These are phyloP conservation scores for Termitomyces sp. DNA, from an alignment of 768 basidiomycete species.

Conservation along the genomic window DNA sequence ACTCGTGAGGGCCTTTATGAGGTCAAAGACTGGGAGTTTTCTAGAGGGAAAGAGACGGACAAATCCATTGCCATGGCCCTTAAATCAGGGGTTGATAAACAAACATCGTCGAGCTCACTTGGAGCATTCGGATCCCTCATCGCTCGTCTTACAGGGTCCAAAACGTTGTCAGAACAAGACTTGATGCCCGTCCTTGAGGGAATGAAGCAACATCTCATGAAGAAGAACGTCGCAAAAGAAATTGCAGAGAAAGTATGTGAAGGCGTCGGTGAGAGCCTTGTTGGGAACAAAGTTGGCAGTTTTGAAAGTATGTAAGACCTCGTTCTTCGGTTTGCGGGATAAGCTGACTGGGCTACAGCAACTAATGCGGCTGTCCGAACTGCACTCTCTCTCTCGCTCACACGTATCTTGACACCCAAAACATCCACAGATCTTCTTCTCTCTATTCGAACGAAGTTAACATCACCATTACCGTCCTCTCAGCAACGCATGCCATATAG, in stretches of 20 bases:
- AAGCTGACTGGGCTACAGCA: slow-evolving; percentile 38
- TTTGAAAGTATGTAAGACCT: slow-evolving; percentile 67
- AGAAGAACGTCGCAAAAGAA: slow-evolving; percentile 96
- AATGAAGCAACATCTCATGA: slow-evolving; percentile 98
- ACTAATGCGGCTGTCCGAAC: slow-evolving; percentile 78
- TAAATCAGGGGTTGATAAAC: slow-evolving; percentile 31
- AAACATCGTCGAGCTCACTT: slow-evolving; percentile 38
- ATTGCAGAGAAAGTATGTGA: slow-evolving; percentile 95
- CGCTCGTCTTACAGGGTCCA: slow-evolving; percentile 80
- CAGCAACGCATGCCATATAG: slow-evolving; percentile 84
- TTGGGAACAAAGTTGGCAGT: slow-evolving; percentile 88
- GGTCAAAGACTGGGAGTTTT: slow-evolving; percentile 79
- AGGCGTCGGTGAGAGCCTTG: slow-evolving; percentile 82
- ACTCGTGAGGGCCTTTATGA: slow-evolving; percentile 64
- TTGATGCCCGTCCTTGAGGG: slow-evolving; percentile 82
- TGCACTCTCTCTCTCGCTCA: slow-evolving; percentile 83
- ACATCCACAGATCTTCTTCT: slow-evolving; percentile 95
- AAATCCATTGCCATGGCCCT: slow-evolving; percentile 60
- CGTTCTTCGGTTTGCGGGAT: slow-evolving; percentile 4
- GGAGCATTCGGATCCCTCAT: slow-evolving; percentile 76
- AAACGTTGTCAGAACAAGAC: slow-evolving; percentile 77
- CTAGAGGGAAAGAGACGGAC: slow-evolving; percentile 35
- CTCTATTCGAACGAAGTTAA: slow-evolving; percentile 86
- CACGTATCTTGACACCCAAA: slow-evolving; percentile 92
- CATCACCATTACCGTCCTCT: slow-evolving; percentile 65